phyloP scores from a whole-genome alignment of 2,329 filamentous ascomycete genomes.

The Phoma sp. region DNA sequence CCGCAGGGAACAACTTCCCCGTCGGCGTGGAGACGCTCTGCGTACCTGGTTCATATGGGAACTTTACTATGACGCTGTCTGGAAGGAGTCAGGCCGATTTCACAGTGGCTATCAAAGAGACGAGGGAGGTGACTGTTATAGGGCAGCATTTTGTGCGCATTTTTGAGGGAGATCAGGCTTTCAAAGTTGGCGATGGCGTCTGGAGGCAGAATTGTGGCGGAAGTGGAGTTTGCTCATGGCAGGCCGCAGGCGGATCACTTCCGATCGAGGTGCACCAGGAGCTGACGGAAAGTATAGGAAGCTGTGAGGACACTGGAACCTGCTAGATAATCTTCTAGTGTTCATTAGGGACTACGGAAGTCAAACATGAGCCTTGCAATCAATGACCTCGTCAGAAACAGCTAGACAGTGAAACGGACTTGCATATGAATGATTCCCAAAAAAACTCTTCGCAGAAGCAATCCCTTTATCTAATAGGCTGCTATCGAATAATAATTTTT shows the following conservation, averaged over 20 bases:
- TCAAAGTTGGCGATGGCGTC: neutral
- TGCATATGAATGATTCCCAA: too few relatives aligned
- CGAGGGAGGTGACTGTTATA: neutral
- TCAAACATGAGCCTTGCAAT: too few relatives aligned
- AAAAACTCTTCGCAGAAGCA: too few relatives aligned
- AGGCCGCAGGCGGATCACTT: neutral
- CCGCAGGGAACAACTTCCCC: neutral
- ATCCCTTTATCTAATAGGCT: too few relatives aligned
- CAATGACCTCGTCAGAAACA: too few relatives aligned
- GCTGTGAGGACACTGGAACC: constrained; percentile 4
- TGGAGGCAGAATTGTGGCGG: constrained; percentile 3
- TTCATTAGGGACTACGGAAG: too few relatives aligned
- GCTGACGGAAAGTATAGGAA: constrained; percentile 4
- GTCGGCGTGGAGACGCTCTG: neutral
- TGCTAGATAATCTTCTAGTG: neutral
- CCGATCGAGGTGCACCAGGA: constrained; percentile 7
- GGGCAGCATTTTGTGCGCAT: neutral
- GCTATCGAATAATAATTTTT: too few relatives aligned
- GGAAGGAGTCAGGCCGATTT: constrained; percentile 2
- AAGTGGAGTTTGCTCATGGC: constrained; percentile 2
- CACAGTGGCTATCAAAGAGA: constrained; percentile 2
- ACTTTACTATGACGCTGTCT: constrained; percentile 6
- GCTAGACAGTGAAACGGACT: too few relatives aligned
- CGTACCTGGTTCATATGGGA: neutral
- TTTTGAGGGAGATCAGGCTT: constrained; percentile 2